These are phyloP conservation scores for Sicyos edulis DNA, from an alignment of 306 rosid genomes.

Conservation along the genomic window DNA sequence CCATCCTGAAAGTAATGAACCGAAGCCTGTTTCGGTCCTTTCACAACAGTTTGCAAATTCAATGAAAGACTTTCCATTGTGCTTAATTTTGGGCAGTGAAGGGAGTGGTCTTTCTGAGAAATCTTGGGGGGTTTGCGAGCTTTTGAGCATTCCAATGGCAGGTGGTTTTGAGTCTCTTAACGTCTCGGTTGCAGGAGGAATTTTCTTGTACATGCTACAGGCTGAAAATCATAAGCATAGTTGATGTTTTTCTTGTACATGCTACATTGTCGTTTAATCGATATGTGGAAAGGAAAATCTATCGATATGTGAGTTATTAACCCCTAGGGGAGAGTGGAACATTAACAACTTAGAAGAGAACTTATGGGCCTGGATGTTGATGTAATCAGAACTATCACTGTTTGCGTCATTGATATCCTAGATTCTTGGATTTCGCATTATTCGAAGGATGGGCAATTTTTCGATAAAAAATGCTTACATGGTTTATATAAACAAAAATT, in stretches of 20 bases:
- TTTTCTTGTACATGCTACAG: conserved; percentile 76
- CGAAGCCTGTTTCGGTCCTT: conserved; percentile 39
- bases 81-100: conserved; percentile 89
- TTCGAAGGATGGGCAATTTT: too few relatives aligned
- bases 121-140: conserved; percentile 53
- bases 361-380: too few relatives aligned
- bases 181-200: conserved; percentile 98
- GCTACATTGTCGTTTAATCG: too few relatives aligned
- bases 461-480: too few relatives aligned
- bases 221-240: conserved; percentile 20
- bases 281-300: too few relatives aligned
- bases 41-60: conserved; percentile 50
- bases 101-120: conserved; percentile 77
- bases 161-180: conserved; percentile 86
- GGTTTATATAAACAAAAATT: too few relatives aligned
- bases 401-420: too few relatives aligned
- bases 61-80: conserved; percentile 40
- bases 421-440: too few relatives aligned
- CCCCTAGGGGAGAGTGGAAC: too few relatives aligned
- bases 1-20: conserved; percentile 50
- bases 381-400: too few relatives aligned
- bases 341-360: too few relatives aligned
- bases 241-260: conserved; percentile 9
- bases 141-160: conserved; percentile 85
- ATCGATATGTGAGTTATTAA: too few relatives aligned